Evolutionary conservation across 768 basidiomycete genomes (phyloP).

Genomic region (Mycena metata): DNA sequence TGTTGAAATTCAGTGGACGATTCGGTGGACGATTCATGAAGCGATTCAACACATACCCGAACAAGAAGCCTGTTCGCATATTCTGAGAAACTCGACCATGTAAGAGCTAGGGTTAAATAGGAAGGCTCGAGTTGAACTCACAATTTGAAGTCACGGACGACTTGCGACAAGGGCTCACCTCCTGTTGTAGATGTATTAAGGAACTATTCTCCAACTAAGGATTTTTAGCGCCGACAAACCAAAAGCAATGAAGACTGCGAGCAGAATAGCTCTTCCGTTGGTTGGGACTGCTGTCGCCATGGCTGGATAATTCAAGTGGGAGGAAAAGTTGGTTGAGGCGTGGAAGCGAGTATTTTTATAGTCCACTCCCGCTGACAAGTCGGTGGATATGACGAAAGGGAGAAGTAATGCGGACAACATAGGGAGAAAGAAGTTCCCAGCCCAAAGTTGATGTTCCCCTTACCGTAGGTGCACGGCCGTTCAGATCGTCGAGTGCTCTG

Average conservation of each 20-base stretch:
- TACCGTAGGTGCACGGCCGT: too few relatives aligned
- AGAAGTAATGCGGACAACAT: background rate
- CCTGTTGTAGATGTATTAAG: conserved; percentile 33
- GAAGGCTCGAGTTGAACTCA: background rate
- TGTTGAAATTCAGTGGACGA: background rate
- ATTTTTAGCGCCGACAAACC: conserved; percentile 56
- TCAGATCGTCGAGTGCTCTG: too few relatives aligned
- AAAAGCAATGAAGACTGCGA: conserved; percentile 81
- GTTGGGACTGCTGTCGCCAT: conserved; percentile 62
- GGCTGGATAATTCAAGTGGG: conserved; percentile 6
- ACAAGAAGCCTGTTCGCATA: conserved; percentile 65
- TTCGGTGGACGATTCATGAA: background rate
- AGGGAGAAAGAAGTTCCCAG: too few relatives aligned
- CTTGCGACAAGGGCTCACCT: conserved; percentile 39
- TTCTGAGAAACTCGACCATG: conserved; percentile 8
- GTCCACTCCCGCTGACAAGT: conserved; percentile 3
- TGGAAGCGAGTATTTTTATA: conserved; percentile 21
- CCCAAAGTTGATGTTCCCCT: too few relatives aligned
- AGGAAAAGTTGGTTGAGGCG: background rate
- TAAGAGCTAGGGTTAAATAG: background rate
- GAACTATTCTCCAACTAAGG: conserved; percentile 1
- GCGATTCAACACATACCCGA: conserved; percentile 57
- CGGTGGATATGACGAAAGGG: background rate
- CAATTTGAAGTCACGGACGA: conserved; percentile 1
- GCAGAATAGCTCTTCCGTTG: conserved; percentile 72